phyloP scores from a whole-genome alignment of 1,284 basidiomycete species.

The Sanguinoderma infundibulare region DNA sequence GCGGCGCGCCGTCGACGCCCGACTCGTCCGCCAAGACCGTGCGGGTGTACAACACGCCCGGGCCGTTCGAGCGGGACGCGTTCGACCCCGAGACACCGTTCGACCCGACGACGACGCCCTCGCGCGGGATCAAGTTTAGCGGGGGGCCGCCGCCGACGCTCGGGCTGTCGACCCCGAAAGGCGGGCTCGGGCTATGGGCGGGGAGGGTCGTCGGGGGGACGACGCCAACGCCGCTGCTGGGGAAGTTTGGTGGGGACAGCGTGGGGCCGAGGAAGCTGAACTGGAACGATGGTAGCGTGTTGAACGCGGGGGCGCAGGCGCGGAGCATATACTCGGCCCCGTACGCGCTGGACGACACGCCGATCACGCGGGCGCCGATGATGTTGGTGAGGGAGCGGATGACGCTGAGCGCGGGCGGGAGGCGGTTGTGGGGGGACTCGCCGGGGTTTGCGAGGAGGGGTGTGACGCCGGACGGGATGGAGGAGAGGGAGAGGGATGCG shows the following conservation, averaged over 20 bases:
- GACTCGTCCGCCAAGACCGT: conserved; percentile 45
- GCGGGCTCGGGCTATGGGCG: conserved; percentile 46
- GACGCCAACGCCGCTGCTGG: conserved; percentile 46
- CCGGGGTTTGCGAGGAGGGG: conserved; percentile 23
- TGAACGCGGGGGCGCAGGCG: conserved; percentile 20
- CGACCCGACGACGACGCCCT: conserved; percentile 76
- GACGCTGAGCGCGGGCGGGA: conserved; percentile 13
- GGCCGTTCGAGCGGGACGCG: conserved; percentile 39
- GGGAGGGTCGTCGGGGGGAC: conserved; percentile 46
- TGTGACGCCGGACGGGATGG: conserved; percentile 8
- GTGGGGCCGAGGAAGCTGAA: conserved; percentile 11
- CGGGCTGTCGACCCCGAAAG: conserved; percentile 53
- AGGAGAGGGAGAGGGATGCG: conserved; percentile 6
- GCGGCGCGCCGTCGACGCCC: conserved; percentile 54
- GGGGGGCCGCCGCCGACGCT: conserved; percentile 48
- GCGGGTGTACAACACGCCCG: conserved; percentile 52
- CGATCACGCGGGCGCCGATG: conserved; percentile 33
- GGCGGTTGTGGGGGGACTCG: conserved; percentile 31
- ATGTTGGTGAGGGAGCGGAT: too few relatives aligned
- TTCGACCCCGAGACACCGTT: conserved; percentile 57
- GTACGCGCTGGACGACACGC: conserved; percentile 36
- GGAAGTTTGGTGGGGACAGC: background rate
- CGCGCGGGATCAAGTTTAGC: conserved; percentile 63
- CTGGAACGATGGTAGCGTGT: conserved; percentile 14
- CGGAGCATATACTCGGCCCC: conserved; percentile 25